Percentiles rank a stretch among this genome's conserved stretches.
Conservation (phyloP, 2,329 filamentous ascomycete species). For the Ophiocordyceps camponoti-saundersi region DNA sequence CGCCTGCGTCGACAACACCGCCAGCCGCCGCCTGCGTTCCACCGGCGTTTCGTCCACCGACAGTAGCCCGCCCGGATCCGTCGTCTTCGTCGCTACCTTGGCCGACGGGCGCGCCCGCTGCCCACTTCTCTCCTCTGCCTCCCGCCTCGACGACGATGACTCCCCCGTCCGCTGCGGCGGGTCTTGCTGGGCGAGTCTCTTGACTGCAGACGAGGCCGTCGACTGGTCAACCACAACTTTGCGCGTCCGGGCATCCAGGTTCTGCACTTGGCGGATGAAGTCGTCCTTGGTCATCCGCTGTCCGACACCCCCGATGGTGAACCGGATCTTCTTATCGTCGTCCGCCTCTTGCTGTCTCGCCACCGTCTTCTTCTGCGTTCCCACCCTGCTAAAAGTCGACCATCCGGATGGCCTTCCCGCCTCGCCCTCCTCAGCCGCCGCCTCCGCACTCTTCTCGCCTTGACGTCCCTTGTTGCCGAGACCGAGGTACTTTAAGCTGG, state of each 20-base stretch:
- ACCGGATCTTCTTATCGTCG: conserved; percentile 57
- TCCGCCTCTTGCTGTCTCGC: conserved; percentile 29
- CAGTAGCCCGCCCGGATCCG: neutral
- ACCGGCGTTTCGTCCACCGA: conserved; percentile 45
- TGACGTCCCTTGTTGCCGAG: conserved; percentile 27
- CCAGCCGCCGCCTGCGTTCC: conserved; percentile 49
- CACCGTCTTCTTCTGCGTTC: conserved; percentile 19
- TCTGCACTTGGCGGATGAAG: conserved; percentile 58
- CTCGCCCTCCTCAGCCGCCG: conserved; percentile 14
- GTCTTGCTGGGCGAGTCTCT: conserved; percentile 29
- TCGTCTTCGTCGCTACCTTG: neutral
- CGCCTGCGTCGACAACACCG: conserved; percentile 26
- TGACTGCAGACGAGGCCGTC: conserved; percentile 27
- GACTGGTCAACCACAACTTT: conserved; percentile 36
- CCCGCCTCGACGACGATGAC: neutral
- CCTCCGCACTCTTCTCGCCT: conserved; percentile 16
- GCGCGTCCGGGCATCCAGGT: conserved; percentile 50
- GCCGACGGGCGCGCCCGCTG: conserved; percentile 3
- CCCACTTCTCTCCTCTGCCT: neutral
- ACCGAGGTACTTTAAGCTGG: conserved; percentile 36
- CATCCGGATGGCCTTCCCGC: conserved; percentile 29
- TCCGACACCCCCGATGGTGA: conserved; percentile 59
- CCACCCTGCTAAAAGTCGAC: conserved; percentile 25
- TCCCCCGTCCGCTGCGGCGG: conserved; percentile 2
- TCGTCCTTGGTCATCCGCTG: conserved; percentile 65